Evolutionary conservation across 805 yeast species (phyloP).

Genomic region (Hanseniaspora clermontiae): DNA sequence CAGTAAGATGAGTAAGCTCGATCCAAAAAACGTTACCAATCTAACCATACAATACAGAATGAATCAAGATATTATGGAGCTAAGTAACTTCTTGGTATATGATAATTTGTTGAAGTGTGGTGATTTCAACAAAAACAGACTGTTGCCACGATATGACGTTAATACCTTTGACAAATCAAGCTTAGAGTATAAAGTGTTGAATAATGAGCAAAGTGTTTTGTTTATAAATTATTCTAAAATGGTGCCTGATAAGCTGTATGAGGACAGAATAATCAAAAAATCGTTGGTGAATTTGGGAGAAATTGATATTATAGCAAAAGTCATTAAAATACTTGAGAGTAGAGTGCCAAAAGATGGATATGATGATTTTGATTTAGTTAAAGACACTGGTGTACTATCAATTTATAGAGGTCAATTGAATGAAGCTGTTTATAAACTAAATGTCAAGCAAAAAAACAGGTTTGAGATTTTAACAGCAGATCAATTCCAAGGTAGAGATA

Average conservation of each 20-base stretch:
- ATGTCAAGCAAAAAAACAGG: conserved; percentile 23
- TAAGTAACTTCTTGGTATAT: conserved; percentile 71
- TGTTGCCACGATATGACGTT: conserved; percentile 33
- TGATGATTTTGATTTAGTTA: conserved; percentile 40
- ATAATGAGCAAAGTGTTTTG: conserved; percentile 47
- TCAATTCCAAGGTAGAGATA: conserved; percentile 91
- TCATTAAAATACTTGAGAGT: conserved; percentile 36
- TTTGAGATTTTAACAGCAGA: conserved; percentile 87
- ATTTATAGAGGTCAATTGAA: conserved; percentile 71
- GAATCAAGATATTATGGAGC: conserved; percentile 76
- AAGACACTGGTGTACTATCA: conserved; percentile 74
- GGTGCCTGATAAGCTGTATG: conserved; percentile 18
- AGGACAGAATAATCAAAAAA: conserved; percentile 47
- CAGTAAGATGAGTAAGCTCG: conserved; percentile 53
- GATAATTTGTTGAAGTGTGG: conserved; percentile 71
- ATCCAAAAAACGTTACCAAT: conserved; percentile 65
- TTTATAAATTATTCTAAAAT: conserved; percentile 65
- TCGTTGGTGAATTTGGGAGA: conserved; percentile 64
- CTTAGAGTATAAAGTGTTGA: conserved; percentile 41
- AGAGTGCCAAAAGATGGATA: conserved; percentile 24
- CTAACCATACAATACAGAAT: conserved; percentile 79
- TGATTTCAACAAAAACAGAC: conserved; percentile 46
- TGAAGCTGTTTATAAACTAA: conserved; percentile 27
- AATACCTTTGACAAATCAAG: conserved; percentile 28
- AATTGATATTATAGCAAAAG: conserved; percentile 48